Evolutionary conservation across 352 stramenopile genomes (phyloP).

Genomic region (Vaucheria bursata): DNA sequence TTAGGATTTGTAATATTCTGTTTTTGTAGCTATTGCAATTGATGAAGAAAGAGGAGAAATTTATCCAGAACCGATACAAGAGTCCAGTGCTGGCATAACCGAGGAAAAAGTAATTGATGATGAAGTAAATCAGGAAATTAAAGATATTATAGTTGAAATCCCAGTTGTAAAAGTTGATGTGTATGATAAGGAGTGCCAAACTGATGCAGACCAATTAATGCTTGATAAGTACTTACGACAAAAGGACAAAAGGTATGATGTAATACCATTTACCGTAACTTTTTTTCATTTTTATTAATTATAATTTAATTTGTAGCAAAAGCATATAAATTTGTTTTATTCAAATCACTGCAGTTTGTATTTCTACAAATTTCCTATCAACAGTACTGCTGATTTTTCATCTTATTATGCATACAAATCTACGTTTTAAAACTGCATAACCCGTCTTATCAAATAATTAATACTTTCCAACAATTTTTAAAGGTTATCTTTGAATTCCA

Average conservation of each 20-base stretch:
- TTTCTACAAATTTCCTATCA: not conserved
- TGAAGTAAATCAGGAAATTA: not conserved
- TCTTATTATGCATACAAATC: too few relatives aligned
- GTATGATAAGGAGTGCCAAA: slow-evolving; percentile 43
- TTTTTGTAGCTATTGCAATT: not conserved
- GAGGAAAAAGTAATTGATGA: too few relatives aligned
- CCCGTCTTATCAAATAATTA: not conserved
- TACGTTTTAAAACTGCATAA: not conserved
- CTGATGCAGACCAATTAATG: slow-evolving; percentile 9
- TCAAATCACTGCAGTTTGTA: too few relatives aligned
- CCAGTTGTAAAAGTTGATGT: slow-evolving; percentile 16
- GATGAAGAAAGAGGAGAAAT: not conserved
- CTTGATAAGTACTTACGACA: not conserved
- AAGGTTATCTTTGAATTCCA: too few relatives aligned
- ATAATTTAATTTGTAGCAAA: not conserved
- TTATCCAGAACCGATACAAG: not conserved
- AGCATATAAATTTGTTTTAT: too few relatives aligned
- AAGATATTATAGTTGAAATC: not conserved
- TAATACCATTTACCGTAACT: not conserved
- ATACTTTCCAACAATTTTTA: not conserved
- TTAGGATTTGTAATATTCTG: not conserved
- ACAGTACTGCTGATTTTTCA: not conserved
- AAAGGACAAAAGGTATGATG: not conserved
- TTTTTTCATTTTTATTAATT: not conserved
- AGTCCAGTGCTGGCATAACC: too few relatives aligned